Evolutionary conservation across 805 yeast genomes (phyloP), one percentile per base, ranked within the genome.

Genomic region (Cyberlindnera mississippiensis): DNA sequence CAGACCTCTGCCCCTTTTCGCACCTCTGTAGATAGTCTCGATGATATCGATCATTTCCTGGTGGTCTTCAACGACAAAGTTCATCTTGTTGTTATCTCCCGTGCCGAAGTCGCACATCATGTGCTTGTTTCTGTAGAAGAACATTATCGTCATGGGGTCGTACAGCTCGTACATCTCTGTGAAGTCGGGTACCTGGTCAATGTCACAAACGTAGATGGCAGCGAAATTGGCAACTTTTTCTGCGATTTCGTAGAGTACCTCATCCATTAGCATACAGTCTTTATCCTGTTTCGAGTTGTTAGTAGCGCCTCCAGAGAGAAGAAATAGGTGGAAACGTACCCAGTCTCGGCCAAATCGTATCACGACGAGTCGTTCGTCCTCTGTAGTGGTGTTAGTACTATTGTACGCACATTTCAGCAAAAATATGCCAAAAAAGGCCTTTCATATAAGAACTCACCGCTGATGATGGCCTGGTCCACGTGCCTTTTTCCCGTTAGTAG

Each of bases 41-140:
- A 93, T 66, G 24, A 93, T 84, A 61, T 91, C 98, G 16, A 93
- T 85, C 71, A 93, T 64, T 52, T 89, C 97, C 60, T 91, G 96
- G 46, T 83, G 81, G 59, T 86, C 86, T 32, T 77, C 80, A 17
- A 84, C 60, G 11, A 78, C 72, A 63, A 91, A 91, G 57, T 88
- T 89, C 68, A 93, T 68, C 69, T 93, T 91, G 69, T 93, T 93
- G 64, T 93, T 93, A 60, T 93, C 89, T 26, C 99, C 99, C 0
- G 98, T 93, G 2, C 99, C 99, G 62, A 90, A 89, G 68, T 93
- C 99, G 64, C 96, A 87, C 95, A 93, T 80, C 95, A 91, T 90
- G 62, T 91, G 98, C 61, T 88, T 85, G 66, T 91, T 91, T 38
- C 95, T 70, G 65, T 76, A 88, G 62, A 93, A 91, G 59, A 91